Base-by-base conservation (phyloP, 495 filamentous ascomycete genomes). In the Hypoxylon lienhwacheense region DNA sequence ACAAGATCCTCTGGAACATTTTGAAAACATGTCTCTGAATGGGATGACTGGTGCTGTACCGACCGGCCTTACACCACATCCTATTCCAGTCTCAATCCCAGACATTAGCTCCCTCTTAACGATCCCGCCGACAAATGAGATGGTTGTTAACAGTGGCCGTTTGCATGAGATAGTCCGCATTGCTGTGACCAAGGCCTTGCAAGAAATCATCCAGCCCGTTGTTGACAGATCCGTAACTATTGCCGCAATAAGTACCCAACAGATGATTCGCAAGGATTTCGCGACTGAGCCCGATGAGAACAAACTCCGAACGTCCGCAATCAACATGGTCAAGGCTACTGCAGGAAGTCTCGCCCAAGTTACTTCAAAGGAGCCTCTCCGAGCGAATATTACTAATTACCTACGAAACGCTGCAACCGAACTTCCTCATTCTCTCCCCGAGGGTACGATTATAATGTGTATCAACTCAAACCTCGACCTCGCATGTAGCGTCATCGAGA, bases 211-310 rank as follows among this genome's bases (percentile, higher is more conserved):
- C 53, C 88, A 88, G 24, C 93, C 93, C 4, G 93, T 98, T 5
- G 95, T 98, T 10, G 93, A 98, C 65, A 83, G 93, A 17, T 98
- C 93, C 11, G 91, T 98, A 14, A 96, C 95, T 0, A 97, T 98
- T 67, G 93, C 93, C 25, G 90, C 91, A 5, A 97, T 99, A 29
- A 92, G 92, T 4, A 95, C 93, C 0, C 83, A 88, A 37, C 89
- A 96, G 69, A 84, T 99, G 65, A 86, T 99, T 21, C 86, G 84
- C 43, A 99, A 97, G 65, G 93, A 99, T 68, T 99, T 96, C 68
- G 87, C 90, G 1, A 93, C 87, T 39, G 93, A 99, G 64, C 83
- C 85, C 1, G 88, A 97, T 63, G 90, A 95, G 72, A 86, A 88
- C 59, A 85, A 86, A 47, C 79, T 97, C 35, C 84, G 89, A 37